Base-by-base conservation (phyloP, 371 early-diverging fungal species). In the Smittium culicis region DNA sequence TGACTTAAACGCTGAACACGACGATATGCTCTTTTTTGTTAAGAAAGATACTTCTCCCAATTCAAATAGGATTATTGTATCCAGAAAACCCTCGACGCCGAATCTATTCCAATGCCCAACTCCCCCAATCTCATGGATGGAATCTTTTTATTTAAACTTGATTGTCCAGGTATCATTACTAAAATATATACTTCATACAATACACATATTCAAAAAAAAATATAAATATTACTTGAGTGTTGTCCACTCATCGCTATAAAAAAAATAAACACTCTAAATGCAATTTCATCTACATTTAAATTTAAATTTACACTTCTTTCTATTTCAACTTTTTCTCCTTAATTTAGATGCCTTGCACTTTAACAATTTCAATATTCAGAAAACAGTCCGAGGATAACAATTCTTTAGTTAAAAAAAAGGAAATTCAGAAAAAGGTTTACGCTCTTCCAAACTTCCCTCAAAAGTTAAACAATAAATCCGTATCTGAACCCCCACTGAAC, bases 111-210 rank as follows among this genome's bases (percentile, higher is more conserved):
- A 59, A 59, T 11, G 5, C 11, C 60, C 60, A 11, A n/a, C 5
- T 29, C 5, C 16, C 32, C 11, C 5, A 59, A 27, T 91, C 5
- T 80, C 85, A 69, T 91, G 91, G 91, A 88, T 86, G 68, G 88
- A 91, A 71, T 88, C 91, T 2, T 88, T 91, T 69, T 84, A 88
- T 69, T 77, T 91, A 63, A 91, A 91, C 67, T 79, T 90, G 35
- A 90, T 91, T 68, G 86, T 88, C 45, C 91, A 90, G 45, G 45
- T 45, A 45, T 45, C 20, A 45, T 45, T 45, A 11, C 20, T 45
- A 45, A 45, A 45, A 45, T n/a, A n/a, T n/a, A n/a, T n/a, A n/a
- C n/a, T n/a, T n/a, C n/a, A n/a, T n/a, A n/a, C n/a, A n/a, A n/a
- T n/a, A n/a, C n/a, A n/a, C n/a, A n/a, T n/a, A n/a, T n/a, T n/a